Percentiles rank a stretch among this genome's conserved stretches.
Conservation (phyloP, 163 green algal genomes). For the Prototheca wickerhamii region DNA sequence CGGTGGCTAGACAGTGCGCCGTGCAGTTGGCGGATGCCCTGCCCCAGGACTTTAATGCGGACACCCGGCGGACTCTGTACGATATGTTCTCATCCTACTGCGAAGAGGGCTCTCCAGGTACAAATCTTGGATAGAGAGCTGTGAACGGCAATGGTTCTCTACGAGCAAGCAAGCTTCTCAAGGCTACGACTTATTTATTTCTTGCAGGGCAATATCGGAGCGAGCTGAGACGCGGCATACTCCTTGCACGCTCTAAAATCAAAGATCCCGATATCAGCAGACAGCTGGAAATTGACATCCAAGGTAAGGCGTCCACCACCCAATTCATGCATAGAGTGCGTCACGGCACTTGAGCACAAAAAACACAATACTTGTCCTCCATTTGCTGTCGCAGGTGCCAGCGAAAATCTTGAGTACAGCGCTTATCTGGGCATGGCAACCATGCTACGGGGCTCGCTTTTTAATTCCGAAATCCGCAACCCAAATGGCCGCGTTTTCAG, state of each 20-base stretch:
- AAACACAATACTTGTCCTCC: too few relatives aligned
- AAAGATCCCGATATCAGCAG: constrained; percentile 29
- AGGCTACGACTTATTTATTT: background rate
- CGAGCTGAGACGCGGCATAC: constrained; percentile 15
- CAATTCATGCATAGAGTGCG: background rate
- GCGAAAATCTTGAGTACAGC: constrained; percentile 51
- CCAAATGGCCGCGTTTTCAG: constrained; percentile 43
- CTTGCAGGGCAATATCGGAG: constrained; percentile 8
- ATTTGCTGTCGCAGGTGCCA: background rate
- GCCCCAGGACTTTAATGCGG: constrained; percentile 21
- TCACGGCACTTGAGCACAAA: too few relatives aligned
- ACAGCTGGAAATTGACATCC: constrained; percentile 21
- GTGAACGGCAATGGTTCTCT: background rate
- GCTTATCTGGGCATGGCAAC: constrained; percentile 57
- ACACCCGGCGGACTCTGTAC: constrained; percentile 35
- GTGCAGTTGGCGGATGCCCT: constrained; percentile 18
- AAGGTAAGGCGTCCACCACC: background rate
- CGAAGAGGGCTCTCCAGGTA: constrained; percentile 30
- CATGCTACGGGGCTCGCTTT: constrained; percentile 42
- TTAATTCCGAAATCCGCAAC: constrained; percentile 18
- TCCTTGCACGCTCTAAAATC: constrained; percentile 9
- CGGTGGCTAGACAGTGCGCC: constrained; percentile 24
- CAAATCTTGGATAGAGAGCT: background rate
- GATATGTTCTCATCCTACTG: constrained; percentile 39
- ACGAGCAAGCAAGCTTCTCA: background rate